phyloP scores from a whole-genome alignment of 371 early-diverging fungal species.

The Saksenaea oblongispora region DNA sequence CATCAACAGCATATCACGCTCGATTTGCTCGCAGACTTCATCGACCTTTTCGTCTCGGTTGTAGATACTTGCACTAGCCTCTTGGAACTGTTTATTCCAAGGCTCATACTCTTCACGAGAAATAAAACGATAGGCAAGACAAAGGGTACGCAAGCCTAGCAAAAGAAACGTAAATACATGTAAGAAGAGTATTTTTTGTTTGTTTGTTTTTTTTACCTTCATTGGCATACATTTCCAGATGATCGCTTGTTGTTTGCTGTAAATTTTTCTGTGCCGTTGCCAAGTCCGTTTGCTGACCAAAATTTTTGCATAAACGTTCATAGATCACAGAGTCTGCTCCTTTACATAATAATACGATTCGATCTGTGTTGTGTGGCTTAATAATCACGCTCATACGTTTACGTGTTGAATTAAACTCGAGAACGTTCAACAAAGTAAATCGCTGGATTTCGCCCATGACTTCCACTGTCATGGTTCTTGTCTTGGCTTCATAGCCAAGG shows the following conservation, averaged over 20 bases:
- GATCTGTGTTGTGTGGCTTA: constrained; percentile 51
- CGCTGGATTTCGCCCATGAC: constrained; percentile 33
- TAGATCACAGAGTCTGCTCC: constrained; percentile 80
- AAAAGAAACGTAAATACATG: neutral
- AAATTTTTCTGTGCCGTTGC: constrained; percentile 20
- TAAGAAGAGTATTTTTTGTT: neutral
- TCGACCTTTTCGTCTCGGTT: constrained; percentile 82
- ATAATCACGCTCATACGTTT: constrained; percentile 74
- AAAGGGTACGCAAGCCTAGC: constrained; percentile 87
- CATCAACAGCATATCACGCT: constrained; percentile 66
- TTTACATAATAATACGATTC: constrained; percentile 70
- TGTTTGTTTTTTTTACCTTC: constrained; percentile 55
- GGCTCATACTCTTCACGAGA: constrained; percentile 71
- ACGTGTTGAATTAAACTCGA: constrained; percentile 72
- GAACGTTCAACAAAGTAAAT: constrained; percentile 56
- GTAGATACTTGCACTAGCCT: constrained; percentile 78
- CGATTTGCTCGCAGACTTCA: constrained; percentile 80
- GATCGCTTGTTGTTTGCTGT: constrained; percentile 52
- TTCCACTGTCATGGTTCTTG: constrained; percentile 26
- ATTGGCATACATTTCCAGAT: constrained; percentile 87
- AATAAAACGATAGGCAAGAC: constrained; percentile 80
- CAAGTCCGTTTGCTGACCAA: constrained; percentile 29
- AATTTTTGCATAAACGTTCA: constrained; percentile 42
- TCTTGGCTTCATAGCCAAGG: constrained; percentile 64
- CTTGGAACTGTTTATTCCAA: constrained; percentile 77